Conservation (phyloP, 148 eudicot species). For the Silene uniflora region DNA sequence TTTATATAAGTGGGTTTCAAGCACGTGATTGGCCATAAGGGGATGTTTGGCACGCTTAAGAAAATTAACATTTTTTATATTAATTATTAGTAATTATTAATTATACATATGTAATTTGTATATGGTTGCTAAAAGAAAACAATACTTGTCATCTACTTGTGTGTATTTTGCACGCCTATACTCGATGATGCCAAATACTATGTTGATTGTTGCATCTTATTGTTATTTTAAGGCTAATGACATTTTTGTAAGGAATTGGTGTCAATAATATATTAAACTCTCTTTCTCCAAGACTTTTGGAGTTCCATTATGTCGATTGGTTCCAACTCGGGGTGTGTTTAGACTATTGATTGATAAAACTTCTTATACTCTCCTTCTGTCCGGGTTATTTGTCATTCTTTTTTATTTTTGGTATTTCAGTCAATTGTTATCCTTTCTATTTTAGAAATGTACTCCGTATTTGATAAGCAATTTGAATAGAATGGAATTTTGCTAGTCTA, state of each 20-base stretch:
- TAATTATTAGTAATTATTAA: no score
- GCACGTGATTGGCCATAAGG: conserved; percentile 29
- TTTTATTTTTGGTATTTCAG: no score
- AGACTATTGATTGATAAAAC: no score
- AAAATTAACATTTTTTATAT: no score
- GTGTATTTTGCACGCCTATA: conserved; percentile 38
- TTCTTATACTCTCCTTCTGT: no score
- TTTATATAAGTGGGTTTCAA: conserved; percentile 22
- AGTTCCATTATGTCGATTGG: neutral
- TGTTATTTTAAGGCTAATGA: neutral
- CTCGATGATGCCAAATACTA: conserved; percentile 22
- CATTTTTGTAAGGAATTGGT: neutral
- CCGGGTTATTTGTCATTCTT: no score
- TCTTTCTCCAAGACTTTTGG: conserved; percentile 10
- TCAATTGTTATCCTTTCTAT: no score
- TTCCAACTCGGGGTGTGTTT: no score
- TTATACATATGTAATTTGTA: no score
- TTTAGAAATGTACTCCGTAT: no score
- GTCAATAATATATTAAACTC: neutral
- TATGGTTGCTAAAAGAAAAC: neutral
- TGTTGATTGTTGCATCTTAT: neutral
- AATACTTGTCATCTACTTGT: conserved; percentile 4
- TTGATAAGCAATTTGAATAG: no score
- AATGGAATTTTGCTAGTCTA: no score
- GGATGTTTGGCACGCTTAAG: conserved; percentile 35